Evolutionary conservation across 805 yeast species (phyloP), one percentile per base, ranked within the genome.

Genomic region (Yarrowia yakushimensis): DNA sequence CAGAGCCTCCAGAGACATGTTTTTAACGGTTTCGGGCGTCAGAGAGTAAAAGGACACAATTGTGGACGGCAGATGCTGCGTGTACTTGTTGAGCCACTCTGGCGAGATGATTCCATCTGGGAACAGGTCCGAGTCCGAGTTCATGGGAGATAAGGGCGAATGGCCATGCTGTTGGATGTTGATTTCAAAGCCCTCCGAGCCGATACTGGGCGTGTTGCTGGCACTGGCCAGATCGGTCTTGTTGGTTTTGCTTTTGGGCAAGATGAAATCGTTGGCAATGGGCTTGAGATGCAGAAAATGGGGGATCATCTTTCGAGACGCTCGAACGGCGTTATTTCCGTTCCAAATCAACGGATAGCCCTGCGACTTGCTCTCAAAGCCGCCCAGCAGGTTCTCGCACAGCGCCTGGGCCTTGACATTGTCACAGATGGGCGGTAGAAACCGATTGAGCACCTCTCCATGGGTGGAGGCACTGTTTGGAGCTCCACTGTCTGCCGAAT

Each of bases 41-140:
- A 57, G 46, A 17, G 43, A 20, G 28, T 78, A 77, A 36, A 82
- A 76, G 1, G 80, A 69, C 1, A 85, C 71, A 42, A 79, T 77
- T 0, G 80, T 78, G 1, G 80, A 66, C 0, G 89, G 88, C n/a
- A 76, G 42, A 3, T 73, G 62, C n/a, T 76, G 73, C 27, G 74
- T 72, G 67, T 84, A 82, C 67, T 83, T 84, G 34, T 77, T 75
- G 13, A 84, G 64, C 90, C 89, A 85, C 25, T 79, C 73, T 0
- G 59, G 42, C 17, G 59, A 52, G 13, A 52, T 52, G 43, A 52
- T 52, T 15, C 55, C 55, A 22, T 48, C 55, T 2, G 55, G 55
- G 7, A 48, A 48, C 8, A 48, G 39, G 39, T 48, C 55, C 8
- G 39, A 31, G 20, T 48, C 55, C 28, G 55, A 48, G 28, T 48